Evolutionary conservation across 208 protist genomes (phyloP).

Genomic region (Acanthamoeba royreba): DNA sequence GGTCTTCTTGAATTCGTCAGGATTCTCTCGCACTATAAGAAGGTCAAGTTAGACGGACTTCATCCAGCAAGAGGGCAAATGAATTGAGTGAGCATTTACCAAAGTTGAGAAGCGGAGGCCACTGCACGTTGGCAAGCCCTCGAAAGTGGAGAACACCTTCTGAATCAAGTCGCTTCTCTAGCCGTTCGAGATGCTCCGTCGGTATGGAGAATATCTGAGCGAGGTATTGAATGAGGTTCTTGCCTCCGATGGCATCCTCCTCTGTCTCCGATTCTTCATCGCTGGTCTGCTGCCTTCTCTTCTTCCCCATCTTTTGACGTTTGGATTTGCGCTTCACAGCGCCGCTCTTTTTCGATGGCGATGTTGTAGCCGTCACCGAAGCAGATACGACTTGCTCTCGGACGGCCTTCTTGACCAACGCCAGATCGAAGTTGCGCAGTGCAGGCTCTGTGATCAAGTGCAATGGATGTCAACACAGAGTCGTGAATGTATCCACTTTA

Average conservation of each 20-base stretch:
- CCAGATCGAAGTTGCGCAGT: not conserved
- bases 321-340: not conserved
- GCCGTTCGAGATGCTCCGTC: not conserved
- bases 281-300: too few relatives aligned
- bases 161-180: not conserved
- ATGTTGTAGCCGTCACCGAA: too few relatives aligned
- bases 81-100: not conserved
- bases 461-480: not conserved
- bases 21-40: not conserved
- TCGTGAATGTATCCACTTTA: not conserved
- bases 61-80: not conserved
- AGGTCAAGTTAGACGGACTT: not conserved
- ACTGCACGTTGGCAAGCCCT: not conserved
- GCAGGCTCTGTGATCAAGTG: not conserved
- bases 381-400: not conserved
- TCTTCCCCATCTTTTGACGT: not conserved
- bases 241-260: not conserved
- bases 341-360: not conserved
- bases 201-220: not conserved
- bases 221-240: not conserved
- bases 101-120: constrained; percentile 3
- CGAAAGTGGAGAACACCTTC: not conserved
- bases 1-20: not conserved
- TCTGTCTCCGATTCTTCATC: not conserved
- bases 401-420: not conserved